These are phyloP conservation scores for Cordyceps pruinosa DNA, from an alignment of 2,329 filamentous ascomycete genomes.

Conservation along the genomic window DNA sequence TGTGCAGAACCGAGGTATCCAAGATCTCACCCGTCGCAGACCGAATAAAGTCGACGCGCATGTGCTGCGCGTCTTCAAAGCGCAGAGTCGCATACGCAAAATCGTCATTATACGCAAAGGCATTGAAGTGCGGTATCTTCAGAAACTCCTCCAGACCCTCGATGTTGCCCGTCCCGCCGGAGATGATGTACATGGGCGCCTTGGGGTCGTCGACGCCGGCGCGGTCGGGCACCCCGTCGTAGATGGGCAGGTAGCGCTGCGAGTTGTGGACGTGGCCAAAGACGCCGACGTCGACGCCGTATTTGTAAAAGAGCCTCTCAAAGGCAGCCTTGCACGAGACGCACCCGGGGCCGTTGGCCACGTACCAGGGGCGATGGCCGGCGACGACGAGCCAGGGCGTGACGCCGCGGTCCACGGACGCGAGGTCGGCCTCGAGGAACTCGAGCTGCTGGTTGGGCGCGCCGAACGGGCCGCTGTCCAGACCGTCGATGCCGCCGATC, in stretches of 20 bases:
- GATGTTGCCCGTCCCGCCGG: conserved; percentile 50
- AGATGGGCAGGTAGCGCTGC: conserved; percentile 42
- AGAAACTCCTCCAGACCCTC: conserved; percentile 25
- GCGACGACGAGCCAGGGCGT: conserved; percentile 38
- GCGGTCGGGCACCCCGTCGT: conserved; percentile 29
- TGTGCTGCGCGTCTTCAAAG: conserved; percentile 36
- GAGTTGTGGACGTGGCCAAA: conserved; percentile 55
- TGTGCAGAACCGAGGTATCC: conserved; percentile 41
- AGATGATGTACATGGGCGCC: conserved; percentile 32
- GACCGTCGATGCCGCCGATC: conserved; percentile 17
- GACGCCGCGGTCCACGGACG: conserved; percentile 46
- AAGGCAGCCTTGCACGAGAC: conserved; percentile 43
- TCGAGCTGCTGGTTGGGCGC: conserved; percentile 40
- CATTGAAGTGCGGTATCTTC: conserved; percentile 11
- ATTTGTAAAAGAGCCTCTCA: conserved; percentile 45
- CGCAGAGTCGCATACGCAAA: conserved; percentile 45
- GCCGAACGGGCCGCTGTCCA: conserved; percentile 46
- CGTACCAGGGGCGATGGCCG: conserved; percentile 43
- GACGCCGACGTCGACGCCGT: conserved; percentile 49
- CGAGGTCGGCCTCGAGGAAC: conserved; percentile 50
- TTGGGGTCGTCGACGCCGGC: conserved; percentile 29
- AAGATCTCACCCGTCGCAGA: conserved; percentile 41
- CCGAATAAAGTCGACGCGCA: conserved; percentile 44
- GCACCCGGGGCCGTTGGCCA: conserved; percentile 32
- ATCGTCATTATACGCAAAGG: conserved; percentile 43